Evolutionary conservation across 495 filamentous ascomycete genomes (phyloP).

Genomic region (Neurospora sp.): DNA sequence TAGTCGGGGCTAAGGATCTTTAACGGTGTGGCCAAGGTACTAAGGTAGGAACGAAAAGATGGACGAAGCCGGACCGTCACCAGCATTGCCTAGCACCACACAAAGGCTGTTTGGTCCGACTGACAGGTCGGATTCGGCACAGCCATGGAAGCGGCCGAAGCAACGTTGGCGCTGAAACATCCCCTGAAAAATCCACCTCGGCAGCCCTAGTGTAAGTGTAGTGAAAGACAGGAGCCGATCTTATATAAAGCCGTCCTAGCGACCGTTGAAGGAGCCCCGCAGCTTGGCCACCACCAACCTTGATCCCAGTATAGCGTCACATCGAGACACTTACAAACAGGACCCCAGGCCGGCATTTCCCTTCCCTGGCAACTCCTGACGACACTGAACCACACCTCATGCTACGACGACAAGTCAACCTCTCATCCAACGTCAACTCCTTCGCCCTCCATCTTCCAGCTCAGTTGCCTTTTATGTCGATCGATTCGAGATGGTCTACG

Average conservation of each 20-base stretch:
- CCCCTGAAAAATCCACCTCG: background rate
- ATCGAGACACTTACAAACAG: background rate
- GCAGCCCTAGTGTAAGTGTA: background rate
- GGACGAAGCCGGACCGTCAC: background rate
- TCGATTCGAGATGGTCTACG: slow-evolving; percentile 51
- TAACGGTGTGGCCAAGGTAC: background rate
- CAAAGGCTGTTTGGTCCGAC: too few species aligned
- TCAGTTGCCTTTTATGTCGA: slow-evolving; percentile 1
- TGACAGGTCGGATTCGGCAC: too few species aligned
- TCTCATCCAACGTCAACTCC: background rate
- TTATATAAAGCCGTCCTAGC: background rate
- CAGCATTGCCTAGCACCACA: too few species aligned
- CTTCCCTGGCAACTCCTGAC: background rate
- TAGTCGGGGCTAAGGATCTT: background rate
- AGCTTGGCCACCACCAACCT: background rate
- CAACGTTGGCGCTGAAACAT: background rate
- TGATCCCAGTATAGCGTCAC: background rate
- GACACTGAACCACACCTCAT: background rate
- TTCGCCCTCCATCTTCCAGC: background rate
- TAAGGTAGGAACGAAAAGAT: background rate
- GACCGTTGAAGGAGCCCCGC: background rate
- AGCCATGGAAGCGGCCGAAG: background rate
- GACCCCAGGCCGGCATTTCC: background rate
- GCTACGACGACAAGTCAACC: background rate
- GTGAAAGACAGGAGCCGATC: too few species aligned